Percentiles rank a stretch among this genome's conserved stretches.
Evolutionary conservation across 331 rosid species (phyloP).

Genomic region (Spiraea crenata): DNA sequence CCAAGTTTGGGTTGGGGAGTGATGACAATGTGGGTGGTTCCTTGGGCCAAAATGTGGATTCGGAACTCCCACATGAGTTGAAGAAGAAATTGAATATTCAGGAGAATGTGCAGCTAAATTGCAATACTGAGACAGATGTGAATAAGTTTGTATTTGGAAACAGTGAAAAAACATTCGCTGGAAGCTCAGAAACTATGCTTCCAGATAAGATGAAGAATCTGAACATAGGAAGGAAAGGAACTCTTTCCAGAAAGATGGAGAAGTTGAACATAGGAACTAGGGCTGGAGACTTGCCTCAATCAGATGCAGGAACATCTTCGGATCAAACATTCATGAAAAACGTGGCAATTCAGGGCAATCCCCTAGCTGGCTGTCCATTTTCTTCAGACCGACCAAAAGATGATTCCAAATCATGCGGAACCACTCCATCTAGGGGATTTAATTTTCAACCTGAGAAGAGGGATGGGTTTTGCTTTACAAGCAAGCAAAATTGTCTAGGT

Average conservation of each 20-base stretch:
- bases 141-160: constrained; percentile 24
- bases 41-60: constrained; percentile 27
- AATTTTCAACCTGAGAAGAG: constrained; percentile 28
- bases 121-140: constrained; percentile 13
- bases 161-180: constrained; percentile 21
- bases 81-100: constrained; percentile 44
- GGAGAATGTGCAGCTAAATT: constrained; percentile 28
- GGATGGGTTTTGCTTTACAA: constrained; percentile 46
- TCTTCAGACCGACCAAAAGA: constrained; percentile 26
- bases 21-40: constrained; percentile 34
- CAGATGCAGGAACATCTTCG: constrained; percentile 34
- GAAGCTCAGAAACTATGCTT: constrained; percentile 35
- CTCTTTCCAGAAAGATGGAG: constrained; percentile 41
- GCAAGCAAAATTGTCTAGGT: constrained; percentile 42
- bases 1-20: constrained; percentile 25
- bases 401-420: constrained; percentile 28
- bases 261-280: constrained; percentile 35
- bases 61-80: constrained; percentile 56
- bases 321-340: constrained; percentile 24
- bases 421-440: constrained; percentile 25
- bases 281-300: constrained; percentile 21
- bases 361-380: constrained; percentile 26
- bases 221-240: constrained; percentile 41
- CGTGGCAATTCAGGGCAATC: constrained; percentile 14
- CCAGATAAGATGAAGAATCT: constrained; percentile 52